Conservation (phyloP, 495 filamentous ascomycete genomes). For the Emericellopsis terricola region DNA sequence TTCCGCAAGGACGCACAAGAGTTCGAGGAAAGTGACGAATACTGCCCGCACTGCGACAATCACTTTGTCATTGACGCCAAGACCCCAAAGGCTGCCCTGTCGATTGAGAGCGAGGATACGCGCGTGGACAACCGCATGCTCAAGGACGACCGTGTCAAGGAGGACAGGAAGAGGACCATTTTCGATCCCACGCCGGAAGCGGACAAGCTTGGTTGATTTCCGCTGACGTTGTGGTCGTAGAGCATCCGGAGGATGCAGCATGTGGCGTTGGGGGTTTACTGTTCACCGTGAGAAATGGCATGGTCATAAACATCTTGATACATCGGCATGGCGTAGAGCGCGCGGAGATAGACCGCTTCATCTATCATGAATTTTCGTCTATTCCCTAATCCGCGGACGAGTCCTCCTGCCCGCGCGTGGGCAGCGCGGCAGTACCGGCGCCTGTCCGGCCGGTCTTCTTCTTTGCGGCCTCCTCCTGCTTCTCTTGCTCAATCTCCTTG, state of each 20-base stretch:
- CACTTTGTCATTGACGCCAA: slow-evolving; percentile 85
- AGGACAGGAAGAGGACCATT: slow-evolving; percentile 40
- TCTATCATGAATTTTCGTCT: background rate
- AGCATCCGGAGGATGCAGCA: no score
- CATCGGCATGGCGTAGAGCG: slow-evolving; percentile 3
- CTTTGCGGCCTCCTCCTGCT: slow-evolving; percentile 93
- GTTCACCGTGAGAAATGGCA: background rate
- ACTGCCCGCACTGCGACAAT: slow-evolving; percentile 99
- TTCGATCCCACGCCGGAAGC: slow-evolving; percentile 56
- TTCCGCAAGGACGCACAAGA: slow-evolving; percentile 85
- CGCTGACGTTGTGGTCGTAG: no score
- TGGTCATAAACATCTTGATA: background rate
- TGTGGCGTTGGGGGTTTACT: background rate
- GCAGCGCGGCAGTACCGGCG: slow-evolving; percentile 59
- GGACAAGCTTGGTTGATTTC: slow-evolving; percentile 51
- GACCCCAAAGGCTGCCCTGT: slow-evolving; percentile 58
- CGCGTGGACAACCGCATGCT: slow-evolving; percentile 77
- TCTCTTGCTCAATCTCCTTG: slow-evolving; percentile 96
- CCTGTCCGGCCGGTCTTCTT: slow-evolving; percentile 80
- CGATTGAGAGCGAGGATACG: slow-evolving; percentile 80
- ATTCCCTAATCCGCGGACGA: slow-evolving; percentile 10
- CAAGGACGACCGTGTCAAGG: slow-evolving; percentile 71
- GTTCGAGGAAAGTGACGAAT: slow-evolving; percentile 96
- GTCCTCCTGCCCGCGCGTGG: slow-evolving; percentile 46
- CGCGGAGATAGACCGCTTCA: background rate